Evolutionary conservation across 768 basidiomycete genomes (phyloP).

Genomic region (Boletus huronensis): DNA sequence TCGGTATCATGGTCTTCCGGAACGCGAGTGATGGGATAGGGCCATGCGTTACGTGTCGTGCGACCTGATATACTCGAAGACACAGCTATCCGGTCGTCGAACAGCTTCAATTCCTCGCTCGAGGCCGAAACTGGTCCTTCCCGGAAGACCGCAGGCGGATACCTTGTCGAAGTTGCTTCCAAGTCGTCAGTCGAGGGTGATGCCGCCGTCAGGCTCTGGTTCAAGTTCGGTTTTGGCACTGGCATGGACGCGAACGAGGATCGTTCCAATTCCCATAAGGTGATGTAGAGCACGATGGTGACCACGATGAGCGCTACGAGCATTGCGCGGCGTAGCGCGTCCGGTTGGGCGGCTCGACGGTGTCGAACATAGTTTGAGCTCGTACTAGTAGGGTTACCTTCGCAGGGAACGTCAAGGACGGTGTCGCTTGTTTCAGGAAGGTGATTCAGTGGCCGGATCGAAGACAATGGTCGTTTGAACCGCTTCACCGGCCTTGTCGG

Average conservation of each 20-base stretch:
- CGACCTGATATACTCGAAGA: not conserved
- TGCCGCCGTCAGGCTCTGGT: not conserved
- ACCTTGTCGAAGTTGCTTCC: not conserved
- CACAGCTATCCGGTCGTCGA: not conserved
- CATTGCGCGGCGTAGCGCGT: constrained; percentile 12
- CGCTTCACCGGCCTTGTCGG: constrained; percentile 19
- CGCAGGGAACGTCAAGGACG: not conserved
- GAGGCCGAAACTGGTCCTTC: not conserved
- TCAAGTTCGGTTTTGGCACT: not conserved
- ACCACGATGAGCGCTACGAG: constrained; percentile 18
- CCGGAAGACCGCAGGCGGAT: not conserved
- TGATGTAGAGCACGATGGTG: constrained; percentile 22
- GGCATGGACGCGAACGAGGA: constrained; percentile 4
- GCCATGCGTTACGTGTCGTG: constrained; percentile 20
- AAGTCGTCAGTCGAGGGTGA: not conserved
- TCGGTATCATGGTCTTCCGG: constrained; percentile 24
- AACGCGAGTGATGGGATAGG: constrained; percentile 34
- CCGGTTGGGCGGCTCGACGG: not conserved
- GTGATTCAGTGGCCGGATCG: not conserved
- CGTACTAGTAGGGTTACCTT: not conserved
- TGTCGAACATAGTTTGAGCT: constrained; percentile 2
- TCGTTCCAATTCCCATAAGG: constrained; percentile 17
- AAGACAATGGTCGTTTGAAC: constrained; percentile 1
- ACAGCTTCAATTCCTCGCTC: not conserved
- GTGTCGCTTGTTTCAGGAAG: not conserved